Base-by-base conservation (phyloP, 441 rosid species). In the Melastoma candidum region DNA sequence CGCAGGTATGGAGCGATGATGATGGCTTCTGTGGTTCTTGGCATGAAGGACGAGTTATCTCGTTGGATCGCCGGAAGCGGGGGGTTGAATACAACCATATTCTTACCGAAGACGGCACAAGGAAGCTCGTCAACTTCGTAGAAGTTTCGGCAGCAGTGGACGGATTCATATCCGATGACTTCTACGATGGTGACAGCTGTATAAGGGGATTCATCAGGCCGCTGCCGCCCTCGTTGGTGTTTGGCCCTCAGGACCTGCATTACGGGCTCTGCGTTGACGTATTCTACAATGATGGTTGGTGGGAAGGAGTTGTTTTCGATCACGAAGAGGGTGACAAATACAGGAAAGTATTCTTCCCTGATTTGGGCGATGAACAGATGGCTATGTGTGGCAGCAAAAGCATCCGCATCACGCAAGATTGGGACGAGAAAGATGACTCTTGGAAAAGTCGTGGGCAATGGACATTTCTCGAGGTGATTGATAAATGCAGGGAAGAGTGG, bases 261-360 rank as follows among this genome's bases (percentile, higher is more conserved):
- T 79, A 76, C 17, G 97, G 90, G 2, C 55, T 69, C 48, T 84
- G 94, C 39, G 92, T 90, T 26, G 97, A 90, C 63, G 85, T 72
- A 1, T 59, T 44, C 58, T 48, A 64, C 57, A 44, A 47, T n/a
- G 87, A 79, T 2, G 77, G 80, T 44, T 86, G 95, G 95, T 79
- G 95, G 95, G 97, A 90, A 71, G 97, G 95, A 56, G 94, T 90
- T 29, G 9, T 86, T 55, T 82, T 84, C 29, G 89, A 90, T 47
- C 61, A 61, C 46, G 70, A 64, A 17, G 67, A 64, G 59, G 83
- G 74, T 58, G 62, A 68, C 2, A 71, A 71, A 48, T 48, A 68
- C 64, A 79, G 94, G 65, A 69, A 57, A 53, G 66, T 90, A 13
- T 82, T 86, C 72, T 90, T 86, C 64, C 95, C 97, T 2, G 95